phyloP scores from a whole-genome alignment of 2,329 filamentous ascomycete genomes.

The Neofusicoccum ribis region DNA sequence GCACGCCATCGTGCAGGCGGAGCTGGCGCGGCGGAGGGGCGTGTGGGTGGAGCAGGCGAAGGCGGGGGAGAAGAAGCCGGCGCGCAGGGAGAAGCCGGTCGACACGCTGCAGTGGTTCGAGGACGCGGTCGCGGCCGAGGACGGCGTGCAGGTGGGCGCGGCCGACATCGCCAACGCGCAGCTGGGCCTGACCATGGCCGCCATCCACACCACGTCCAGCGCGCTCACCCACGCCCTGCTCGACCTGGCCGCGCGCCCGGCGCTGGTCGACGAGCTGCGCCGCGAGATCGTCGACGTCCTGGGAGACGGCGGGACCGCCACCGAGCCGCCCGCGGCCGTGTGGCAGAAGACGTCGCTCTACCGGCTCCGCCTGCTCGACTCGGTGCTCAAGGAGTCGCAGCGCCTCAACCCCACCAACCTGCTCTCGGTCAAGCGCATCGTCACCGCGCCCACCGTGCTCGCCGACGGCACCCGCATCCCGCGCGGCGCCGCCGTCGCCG shows the following conservation, averaged over 20 bases:
- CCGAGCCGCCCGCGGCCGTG: constrained; percentile 21
- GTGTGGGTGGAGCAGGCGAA: constrained; percentile 22
- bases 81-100: constrained; percentile 5
- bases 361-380: constrained; percentile 24
- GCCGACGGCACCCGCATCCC: background rate
- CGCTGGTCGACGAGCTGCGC: constrained; percentile 28
- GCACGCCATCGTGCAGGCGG: constrained; percentile 36
- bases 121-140: constrained; percentile 19
- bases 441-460: background rate
- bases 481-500: background rate
- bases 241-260: constrained; percentile 27
- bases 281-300: constrained; percentile 29
- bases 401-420: background rate
- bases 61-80: constrained; percentile 19
- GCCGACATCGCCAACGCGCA: background rate
- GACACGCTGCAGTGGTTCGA: constrained; percentile 22
- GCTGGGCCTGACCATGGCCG: background rate
- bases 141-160: too few relatives aligned
- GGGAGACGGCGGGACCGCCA: background rate
- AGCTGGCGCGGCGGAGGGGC: constrained; percentile 30
- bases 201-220: constrained; percentile 26
- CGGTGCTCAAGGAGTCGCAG: background rate
- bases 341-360: constrained; percentile 31
- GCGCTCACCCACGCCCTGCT: constrained; percentile 26
- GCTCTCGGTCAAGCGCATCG: background rate